phyloP scores from a whole-genome alignment of 306 rosid species.

The peach (Prunus persica) region DNA sequence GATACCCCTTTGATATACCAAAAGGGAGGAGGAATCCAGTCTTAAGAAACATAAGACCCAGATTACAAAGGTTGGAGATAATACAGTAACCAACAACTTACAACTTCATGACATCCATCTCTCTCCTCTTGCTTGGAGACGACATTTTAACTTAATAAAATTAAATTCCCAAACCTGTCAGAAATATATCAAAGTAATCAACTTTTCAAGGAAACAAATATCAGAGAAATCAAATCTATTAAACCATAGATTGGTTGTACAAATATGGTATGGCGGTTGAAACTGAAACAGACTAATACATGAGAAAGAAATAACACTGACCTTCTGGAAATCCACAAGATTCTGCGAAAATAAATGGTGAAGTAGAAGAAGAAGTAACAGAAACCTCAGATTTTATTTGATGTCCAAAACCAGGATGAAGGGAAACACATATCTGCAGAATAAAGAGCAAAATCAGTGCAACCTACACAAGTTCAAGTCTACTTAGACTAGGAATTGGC shows the following conservation, averaged over 20 bases:
- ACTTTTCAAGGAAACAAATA: neutral
- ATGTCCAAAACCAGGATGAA: constrained; percentile 18
- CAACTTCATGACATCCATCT: constrained; percentile 99
- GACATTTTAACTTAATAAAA: constrained; percentile 58
- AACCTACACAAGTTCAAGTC: neutral
- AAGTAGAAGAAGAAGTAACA: neutral
- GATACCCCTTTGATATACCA: neutral
- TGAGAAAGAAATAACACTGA: neutral
- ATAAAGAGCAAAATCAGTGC: neutral
- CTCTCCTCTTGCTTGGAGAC: constrained; percentile 99
- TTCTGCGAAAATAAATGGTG: neutral
- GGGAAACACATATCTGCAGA: neutral
- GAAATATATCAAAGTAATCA: constrained; percentile 15
- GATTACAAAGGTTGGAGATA: neutral
- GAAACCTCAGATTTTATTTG: constrained; percentile 6
- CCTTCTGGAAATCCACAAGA: neutral
- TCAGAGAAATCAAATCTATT: neutral
- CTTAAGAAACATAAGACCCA: neutral
- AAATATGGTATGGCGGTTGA: neutral
- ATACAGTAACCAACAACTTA: constrained; percentile 38
- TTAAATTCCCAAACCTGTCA: constrained; percentile 49
- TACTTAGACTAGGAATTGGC: neutral
- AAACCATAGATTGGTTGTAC: neutral
- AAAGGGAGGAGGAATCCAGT: neutral
- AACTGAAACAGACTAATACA: neutral